phyloP scores from a whole-genome alignment of 345 rosid genomes.

The Hirschfeldia incana region DNA sequence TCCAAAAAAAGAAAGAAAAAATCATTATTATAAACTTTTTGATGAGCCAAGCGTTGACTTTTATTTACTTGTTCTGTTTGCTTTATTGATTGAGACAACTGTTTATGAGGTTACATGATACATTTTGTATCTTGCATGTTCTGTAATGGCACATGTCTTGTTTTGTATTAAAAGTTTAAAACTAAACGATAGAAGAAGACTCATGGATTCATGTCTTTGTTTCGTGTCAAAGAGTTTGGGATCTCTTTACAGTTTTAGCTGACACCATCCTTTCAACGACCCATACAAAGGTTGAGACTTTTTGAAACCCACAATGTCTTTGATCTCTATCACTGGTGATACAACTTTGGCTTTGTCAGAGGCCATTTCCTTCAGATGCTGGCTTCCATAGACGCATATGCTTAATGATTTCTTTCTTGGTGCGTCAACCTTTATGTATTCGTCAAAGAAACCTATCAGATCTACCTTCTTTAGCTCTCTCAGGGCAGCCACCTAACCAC shows the following conservation, averaged over 20 bases:
- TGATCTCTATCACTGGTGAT: slow-evolving; percentile 40
- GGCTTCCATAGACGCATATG: slow-evolving; percentile 61
- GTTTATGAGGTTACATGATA: background rate
- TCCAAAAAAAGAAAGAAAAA: background rate
- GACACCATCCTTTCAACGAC: slow-evolving; percentile 62
- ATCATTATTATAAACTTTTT: background rate
- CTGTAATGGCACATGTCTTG: background rate
- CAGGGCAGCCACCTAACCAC: too few species aligned
- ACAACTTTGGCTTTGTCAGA: slow-evolving; percentile 36
- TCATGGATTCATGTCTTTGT: background rate
- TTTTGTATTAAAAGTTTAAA: background rate
- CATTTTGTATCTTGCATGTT: background rate
- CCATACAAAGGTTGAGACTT: slow-evolving; percentile 79
- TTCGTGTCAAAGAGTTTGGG: background rate
- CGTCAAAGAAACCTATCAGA: slow-evolving; percentile 65
- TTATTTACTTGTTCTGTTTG: background rate
- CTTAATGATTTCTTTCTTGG: slow-evolving; percentile 57
- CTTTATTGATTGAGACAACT: background rate
- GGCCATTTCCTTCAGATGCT: slow-evolving; percentile 48
- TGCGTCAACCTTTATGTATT: slow-evolving; percentile 63
- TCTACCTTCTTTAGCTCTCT: slow-evolving; percentile 53
- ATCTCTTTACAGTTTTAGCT: slow-evolving; percentile 41
- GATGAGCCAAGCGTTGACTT: background rate
- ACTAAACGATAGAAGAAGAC: background rate
- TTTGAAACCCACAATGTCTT: slow-evolving; percentile 65